Conservation (phyloP, 495 filamentous ascomycete species). For the Aspergillus olivimuriae region DNA sequence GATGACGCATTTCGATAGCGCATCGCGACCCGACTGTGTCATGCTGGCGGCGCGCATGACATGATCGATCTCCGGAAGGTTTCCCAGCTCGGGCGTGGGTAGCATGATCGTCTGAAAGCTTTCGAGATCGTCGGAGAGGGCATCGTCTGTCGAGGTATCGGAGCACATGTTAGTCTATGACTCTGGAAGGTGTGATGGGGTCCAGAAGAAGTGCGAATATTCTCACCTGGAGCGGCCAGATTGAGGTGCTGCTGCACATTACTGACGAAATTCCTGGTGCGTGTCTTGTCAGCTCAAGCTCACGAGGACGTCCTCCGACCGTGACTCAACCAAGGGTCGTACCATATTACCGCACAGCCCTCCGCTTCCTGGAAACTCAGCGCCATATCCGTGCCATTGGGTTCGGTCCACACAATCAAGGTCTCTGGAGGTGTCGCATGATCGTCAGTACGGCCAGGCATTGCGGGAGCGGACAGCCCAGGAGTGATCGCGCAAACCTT, state of each 20-base stretch:
- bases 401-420: conserved; percentile 95
- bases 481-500: conserved; percentile 74
- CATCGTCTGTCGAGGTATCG: conserved; percentile 58
- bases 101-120: conserved; percentile 61
- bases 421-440: conserved; percentile 58
- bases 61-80: conserved; percentile 75
- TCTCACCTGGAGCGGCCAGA: conserved; percentile 45
- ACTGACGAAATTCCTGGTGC: conserved; percentile 95
- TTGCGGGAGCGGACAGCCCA: too few relatives aligned
- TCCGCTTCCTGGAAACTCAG: conserved; percentile 98
- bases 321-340: conserved; percentile 4
- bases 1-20: conserved; percentile 83
- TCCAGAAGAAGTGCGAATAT: conserved; percentile 4
- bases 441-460: too few relatives aligned
- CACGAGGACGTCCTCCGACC: too few relatives aligned
- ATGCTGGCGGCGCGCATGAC: conserved; percentile 69
- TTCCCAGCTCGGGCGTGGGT: conserved; percentile 69
- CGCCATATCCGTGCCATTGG: conserved; percentile 86
- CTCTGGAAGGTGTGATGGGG: too few relatives aligned
- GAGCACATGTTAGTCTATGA: conserved; percentile 1
- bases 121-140: conserved; percentile 86
- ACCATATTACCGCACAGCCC: conserved; percentile 91
- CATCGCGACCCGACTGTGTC: conserved; percentile 72
- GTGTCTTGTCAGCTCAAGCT: too few relatives aligned
- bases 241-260: conserved; percentile 64